A percentile compares a stretch with the other conserved stretches of the same genome.
Evolutionary conservation across 441 rosid species (phyloP).

Genomic region (Populus hybrid): DNA sequence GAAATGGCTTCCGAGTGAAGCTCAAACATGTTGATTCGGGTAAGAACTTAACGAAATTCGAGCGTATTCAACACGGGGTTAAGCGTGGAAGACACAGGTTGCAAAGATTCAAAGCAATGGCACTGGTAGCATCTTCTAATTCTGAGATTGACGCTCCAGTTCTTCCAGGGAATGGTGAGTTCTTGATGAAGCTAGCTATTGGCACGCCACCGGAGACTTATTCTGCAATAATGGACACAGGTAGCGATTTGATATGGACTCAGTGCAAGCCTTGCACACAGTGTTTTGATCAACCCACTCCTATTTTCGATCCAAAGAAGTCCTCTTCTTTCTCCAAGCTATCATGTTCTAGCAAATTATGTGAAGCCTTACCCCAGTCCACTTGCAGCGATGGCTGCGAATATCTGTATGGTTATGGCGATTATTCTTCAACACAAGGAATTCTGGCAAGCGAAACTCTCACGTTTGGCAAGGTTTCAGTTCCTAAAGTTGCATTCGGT

Average conservation of each 20-base stretch:
- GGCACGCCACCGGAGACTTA: conserved; percentile 64
- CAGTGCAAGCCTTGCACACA: conserved; percentile 84
- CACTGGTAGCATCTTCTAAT: conserved; percentile 31
- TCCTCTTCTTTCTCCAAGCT: conserved; percentile 58
- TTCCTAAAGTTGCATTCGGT: conserved; percentile 63
- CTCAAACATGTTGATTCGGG: conserved; percentile 71
- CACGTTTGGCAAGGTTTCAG: conserved; percentile 52
- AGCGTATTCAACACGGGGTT: conserved; percentile 62
- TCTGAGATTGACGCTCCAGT: conserved; percentile 45
- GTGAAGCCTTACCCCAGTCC: conserved; percentile 52
- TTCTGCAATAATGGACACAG: conserved; percentile 80
- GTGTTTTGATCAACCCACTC: conserved; percentile 72
- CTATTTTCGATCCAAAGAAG: conserved; percentile 68
- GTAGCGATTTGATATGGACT: conserved; percentile 94
- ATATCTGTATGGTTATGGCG: conserved; percentile 77
- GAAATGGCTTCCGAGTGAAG: conserved; percentile 48
- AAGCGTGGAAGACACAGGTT: conserved; percentile 61
- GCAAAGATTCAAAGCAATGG: conserved; percentile 48
- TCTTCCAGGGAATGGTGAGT: conserved; percentile 74
- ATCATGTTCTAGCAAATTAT: conserved; percentile 55
- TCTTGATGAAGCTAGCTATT: conserved; percentile 65
- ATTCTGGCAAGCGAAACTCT: conserved; percentile 61
- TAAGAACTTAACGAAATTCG: conserved; percentile 70
- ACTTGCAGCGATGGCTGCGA: conserved; percentile 48
- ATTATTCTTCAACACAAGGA: conserved; percentile 83